Base-by-base conservation (phyloP, 1,284 basidiomycete species). In the Puccinia novopanici region DNA sequence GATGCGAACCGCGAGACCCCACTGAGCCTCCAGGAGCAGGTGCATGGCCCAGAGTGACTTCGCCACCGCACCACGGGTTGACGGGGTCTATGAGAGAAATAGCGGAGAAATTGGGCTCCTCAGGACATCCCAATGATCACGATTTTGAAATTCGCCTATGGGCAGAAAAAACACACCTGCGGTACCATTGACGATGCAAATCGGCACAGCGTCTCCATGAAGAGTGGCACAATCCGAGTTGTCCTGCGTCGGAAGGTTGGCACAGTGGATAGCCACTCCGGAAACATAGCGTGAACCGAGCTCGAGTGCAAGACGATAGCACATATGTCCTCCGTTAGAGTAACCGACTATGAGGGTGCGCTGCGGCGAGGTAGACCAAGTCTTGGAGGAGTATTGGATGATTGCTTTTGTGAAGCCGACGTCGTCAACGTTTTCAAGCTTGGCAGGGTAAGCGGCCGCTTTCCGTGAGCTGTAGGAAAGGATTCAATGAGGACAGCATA, bases 401-500 rank as follows among this genome's bases (percentile, higher is more conserved):
- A 77, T 77, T 40, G 75, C 68, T 52, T 57, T 77, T 4, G 75
- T 77, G 75, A 77, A 77, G n/a, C 63, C 63, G 24, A 77, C 48
- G 19, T 77, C 75, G 52, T 77, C 75, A 42, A 77, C 24, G 34
- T 68, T 65, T 27, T 77, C 75, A 3, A 77, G 10, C 65, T 77
- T 77, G 34, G 75, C 61, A 0, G 75, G 75, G 40, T 77, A 77
- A 13, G 59, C 34, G 6, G 63, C 75, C 15, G 61, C 52, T 30
- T 68, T 50, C 27, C 75, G 61, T 27, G 52, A 77, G 63, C 75
- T 77, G 27, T n/a, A 54, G 30, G 40, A 48, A 40, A 59, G 24
- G 40, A 45, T 12, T 10, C 15, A 19, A 37, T 63, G n/a, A 75
- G 42, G 22, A 34, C 15, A 6, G 13, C 17, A 42, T 34, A 17